A percentile compares a stretch with the other conserved stretches of the same genome.
phyloP scores from a whole-genome alignment of 2,329 filamentous ascomycete genomes.

The Alternaria metachromatica region DNA sequence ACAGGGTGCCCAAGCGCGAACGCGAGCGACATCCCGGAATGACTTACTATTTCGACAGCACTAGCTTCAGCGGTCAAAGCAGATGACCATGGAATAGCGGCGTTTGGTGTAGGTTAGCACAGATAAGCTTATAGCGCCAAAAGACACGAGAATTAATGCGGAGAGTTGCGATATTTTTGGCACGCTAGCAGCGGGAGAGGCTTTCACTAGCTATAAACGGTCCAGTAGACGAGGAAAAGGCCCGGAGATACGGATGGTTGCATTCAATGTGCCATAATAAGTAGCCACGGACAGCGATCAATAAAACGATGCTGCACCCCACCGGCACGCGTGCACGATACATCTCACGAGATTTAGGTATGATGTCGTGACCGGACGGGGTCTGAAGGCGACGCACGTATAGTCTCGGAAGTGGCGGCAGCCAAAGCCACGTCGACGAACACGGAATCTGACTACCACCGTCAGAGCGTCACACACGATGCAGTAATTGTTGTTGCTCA shows the following conservation, averaged over 20 bases:
- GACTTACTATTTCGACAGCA: slow-evolving; percentile 23
- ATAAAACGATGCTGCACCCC: slow-evolving; percentile 33
- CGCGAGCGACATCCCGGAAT: slow-evolving; percentile 30
- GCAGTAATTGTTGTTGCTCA: not conserved
- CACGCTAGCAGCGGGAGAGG: slow-evolving; percentile 28
- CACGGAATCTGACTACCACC: not conserved
- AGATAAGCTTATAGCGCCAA: slow-evolving; percentile 42
- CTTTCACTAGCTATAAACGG: slow-evolving; percentile 20
- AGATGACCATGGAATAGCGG: slow-evolving; percentile 37
- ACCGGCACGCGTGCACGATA: slow-evolving; percentile 15
- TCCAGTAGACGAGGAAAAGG: slow-evolving; percentile 31
- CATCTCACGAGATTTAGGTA: slow-evolving; percentile 2
- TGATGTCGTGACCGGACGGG: slow-evolving; percentile 5
- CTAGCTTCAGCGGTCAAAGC: slow-evolving; percentile 27
- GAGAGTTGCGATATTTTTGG: slow-evolving; percentile 43
- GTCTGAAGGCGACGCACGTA: not conserved
- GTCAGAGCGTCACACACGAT: not conserved
- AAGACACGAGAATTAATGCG: slow-evolving; percentile 37
- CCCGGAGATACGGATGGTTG: slow-evolving; percentile 39
- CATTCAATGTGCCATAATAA: slow-evolving; percentile 33
- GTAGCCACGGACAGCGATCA: slow-evolving; percentile 35
- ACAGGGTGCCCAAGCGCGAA: slow-evolving; percentile 29
- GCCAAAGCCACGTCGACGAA: slow-evolving; percentile 1
- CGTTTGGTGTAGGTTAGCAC: slow-evolving; percentile 23
- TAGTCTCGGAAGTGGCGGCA: not conserved